Evolutionary conservation across 2,329 filamentous ascomycete genomes (phyloP), one percentile per base, ranked within the genome.

Genomic region (Amesomyces nigricolor): DNA sequence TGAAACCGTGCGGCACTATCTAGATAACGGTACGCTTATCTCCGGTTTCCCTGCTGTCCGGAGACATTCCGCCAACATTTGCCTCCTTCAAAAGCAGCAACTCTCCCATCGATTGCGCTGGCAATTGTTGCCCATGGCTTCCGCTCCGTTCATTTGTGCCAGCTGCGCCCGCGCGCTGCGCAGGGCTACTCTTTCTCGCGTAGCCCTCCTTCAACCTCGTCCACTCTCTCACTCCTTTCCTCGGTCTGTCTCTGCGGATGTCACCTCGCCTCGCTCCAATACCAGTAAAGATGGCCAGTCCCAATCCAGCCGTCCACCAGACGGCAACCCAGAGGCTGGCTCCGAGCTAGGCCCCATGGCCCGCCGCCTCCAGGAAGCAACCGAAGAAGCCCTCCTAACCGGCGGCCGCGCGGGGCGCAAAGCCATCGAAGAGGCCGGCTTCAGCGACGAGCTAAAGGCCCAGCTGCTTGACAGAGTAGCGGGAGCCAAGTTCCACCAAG

Each of bases 391-490:
- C 1, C 71, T 87, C 0, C 64, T 82, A 29, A 78, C 76, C 1
- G 82, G 81, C 32, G 82, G 82, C n/a, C 72, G 73, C 54, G 77
- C 81, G 11, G 82, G 82, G n/a, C 75, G 75, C 42, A 78, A 75
- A 26, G 80, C 82, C 5, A 70, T 86, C 19, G 76, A 83, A 63
- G 80, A 86, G 56, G 80, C 81, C 7, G 82, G 82, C 5, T 86
- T 87, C 69, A 82, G 80, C 35, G 78, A 82, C 6, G 82, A 85
- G 62, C 72, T 87, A 29, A 86, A 85, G 61, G 72, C 76, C 53
- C 76, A 73, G 53, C 72, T 87, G 0, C 69, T 85, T 8, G 72
- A 76, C 51, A 84, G 79, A 64, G 73, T 87, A 7, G 73, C 80
- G 53, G 73, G 77, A 44, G 77, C 80, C 2, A 72, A 78, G 8